Conservation (phyloP, 495 filamentous ascomycete species). For the Neurospora africana region DNA sequence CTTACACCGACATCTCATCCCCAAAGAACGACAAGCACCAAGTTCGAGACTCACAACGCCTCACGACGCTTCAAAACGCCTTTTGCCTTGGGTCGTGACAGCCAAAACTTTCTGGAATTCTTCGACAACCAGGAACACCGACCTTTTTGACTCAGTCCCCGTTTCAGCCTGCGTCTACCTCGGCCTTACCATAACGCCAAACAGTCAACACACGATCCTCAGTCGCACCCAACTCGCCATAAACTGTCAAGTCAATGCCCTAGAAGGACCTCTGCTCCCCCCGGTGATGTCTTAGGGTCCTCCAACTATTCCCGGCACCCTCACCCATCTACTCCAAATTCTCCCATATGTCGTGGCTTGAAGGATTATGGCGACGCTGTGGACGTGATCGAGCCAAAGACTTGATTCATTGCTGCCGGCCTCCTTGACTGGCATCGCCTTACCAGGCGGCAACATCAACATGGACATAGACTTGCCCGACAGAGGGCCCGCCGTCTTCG, state of each 20-base stretch:
- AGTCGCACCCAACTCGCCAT: not conserved
- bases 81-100: not conserved
- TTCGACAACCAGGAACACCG: not conserved
- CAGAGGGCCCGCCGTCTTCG: conserved; percentile 57
- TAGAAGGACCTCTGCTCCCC: not conserved
- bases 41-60: not conserved
- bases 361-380: conserved; percentile 1
- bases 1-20: not conserved
- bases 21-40: not conserved
- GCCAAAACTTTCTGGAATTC: not conserved
- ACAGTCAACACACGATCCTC: not conserved
- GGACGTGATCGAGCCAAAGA: not conserved
- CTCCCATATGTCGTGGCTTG: not conserved
- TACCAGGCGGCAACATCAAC: conserved; percentile 1
- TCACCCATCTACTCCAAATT: not conserved
- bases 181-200: not conserved
- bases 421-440: not conserved
- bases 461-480: conserved; percentile 29
- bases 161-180: not conserved
- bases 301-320: not conserved
- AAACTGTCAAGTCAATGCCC: not conserved
- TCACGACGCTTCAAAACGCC: not conserved
- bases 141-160: not conserved
- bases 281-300: not conserved
- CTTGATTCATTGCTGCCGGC: not conserved